These are phyloP conservation scores for Xerocomellus dryophilus DNA, from an alignment of 768 basidiomycete genomes.

Conservation along the genomic window DNA sequence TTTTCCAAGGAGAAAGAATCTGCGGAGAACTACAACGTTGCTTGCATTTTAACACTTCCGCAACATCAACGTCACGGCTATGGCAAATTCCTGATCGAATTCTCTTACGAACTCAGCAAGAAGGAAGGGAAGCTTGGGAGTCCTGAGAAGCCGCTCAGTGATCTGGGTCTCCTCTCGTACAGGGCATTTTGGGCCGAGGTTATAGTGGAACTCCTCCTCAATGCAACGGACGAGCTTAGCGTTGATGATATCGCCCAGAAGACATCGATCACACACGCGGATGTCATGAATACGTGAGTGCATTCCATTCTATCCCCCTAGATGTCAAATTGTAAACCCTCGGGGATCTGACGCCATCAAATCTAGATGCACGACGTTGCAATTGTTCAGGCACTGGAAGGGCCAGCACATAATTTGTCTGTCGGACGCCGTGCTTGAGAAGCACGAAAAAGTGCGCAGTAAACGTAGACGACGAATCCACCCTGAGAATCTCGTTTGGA, in stretches of 20 bases:
- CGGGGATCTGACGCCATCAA: conserved; percentile 14
- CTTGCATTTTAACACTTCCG: conserved; percentile 97
- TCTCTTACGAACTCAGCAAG: conserved; percentile 97
- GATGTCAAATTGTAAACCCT: not conserved
- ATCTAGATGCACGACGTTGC: conserved; percentile 83
- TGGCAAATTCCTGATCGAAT: conserved; percentile 94
- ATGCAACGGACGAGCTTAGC: conserved; percentile 69
- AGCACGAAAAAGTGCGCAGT: conserved; percentile 77
- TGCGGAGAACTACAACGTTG: conserved; percentile 97
- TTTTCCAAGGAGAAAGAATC: conserved; percentile 99
- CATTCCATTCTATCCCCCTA: conserved; percentile 4
- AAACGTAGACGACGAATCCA: conserved; percentile 81
- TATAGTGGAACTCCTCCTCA: conserved; percentile 85
- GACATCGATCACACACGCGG: conserved; percentile 91
- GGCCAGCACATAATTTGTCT: conserved; percentile 92
- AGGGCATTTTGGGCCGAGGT: conserved; percentile 97
- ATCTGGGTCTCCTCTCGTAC: conserved; percentile 89
- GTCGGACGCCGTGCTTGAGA: conserved; percentile 86
- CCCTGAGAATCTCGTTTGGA: conserved; percentile 83
- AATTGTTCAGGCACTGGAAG: conserved; percentile 95
- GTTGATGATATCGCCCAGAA: conserved; percentile 97
- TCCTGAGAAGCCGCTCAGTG: conserved; percentile 96
- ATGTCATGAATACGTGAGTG: conserved; percentile 97
- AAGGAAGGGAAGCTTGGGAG: conserved; percentile 93
- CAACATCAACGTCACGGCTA: conserved; percentile 97